Percentiles rank a stretch among this genome's conserved stretches.
Conservation (phyloP, 345 rosid genomes). For the Geranium brycei region DNA sequence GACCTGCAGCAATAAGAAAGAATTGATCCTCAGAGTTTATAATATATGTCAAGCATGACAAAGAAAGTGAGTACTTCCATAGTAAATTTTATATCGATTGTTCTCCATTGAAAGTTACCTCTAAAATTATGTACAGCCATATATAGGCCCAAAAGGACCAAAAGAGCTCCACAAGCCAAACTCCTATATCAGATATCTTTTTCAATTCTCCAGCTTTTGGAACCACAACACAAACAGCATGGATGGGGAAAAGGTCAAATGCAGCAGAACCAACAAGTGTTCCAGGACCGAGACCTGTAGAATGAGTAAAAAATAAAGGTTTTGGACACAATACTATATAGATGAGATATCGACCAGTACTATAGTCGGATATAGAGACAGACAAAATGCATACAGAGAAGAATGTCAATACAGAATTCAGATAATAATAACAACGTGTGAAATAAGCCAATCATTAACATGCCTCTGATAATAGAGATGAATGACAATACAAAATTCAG, state of each 20-base stretch:
- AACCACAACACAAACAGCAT: slow-evolving; percentile 88
- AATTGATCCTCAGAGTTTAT: slow-evolving; percentile 1
- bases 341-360: neutral
- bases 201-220: slow-evolving; percentile 93
- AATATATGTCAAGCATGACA: neutral
- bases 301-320: neutral
- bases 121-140: slow-evolving; percentile 85
- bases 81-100: neutral
- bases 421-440: too few relatives aligned
- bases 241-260: slow-evolving; percentile 91
- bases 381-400: too few relatives aligned
- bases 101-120: slow-evolving; percentile 28
- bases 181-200: slow-evolving; percentile 84
- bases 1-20: slow-evolving; percentile 35
- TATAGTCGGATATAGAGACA: too few relatives aligned
- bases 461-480: too few relatives aligned
- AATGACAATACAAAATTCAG: too few relatives aligned
- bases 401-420: too few relatives aligned
- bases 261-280: slow-evolving; percentile 99
- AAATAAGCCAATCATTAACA: too few relatives aligned
- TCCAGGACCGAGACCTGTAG: slow-evolving; percentile 83
- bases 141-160: slow-evolving; percentile 99
- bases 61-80: neutral
- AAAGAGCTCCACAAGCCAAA: slow-evolving; percentile 87
- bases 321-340: neutral